phyloP scores from a whole-genome alignment of 768 basidiomycete genomes.

The Termitomyces sp. region DNA sequence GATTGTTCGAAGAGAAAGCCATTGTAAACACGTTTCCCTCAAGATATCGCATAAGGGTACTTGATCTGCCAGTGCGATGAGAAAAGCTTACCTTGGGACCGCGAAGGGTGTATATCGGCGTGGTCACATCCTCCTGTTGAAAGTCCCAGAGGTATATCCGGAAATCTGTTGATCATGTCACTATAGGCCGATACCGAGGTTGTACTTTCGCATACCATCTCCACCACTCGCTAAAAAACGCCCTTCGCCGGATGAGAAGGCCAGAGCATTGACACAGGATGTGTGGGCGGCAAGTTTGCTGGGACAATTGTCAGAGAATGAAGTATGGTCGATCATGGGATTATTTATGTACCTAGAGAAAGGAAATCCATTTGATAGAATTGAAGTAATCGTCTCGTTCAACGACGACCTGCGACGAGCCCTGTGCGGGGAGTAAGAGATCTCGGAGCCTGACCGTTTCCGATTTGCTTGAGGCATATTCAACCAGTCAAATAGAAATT shows the following conservation, averaged over 20 bases:
- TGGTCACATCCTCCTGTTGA: slow-evolving; percentile 51
- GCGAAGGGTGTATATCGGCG: slow-evolving; percentile 39
- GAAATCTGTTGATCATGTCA: slow-evolving; percentile 39
- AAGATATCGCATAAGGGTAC: not conserved
- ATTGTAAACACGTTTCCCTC: slow-evolving; percentile 73
- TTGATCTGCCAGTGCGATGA: not conserved
- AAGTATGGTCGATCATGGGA: not conserved
- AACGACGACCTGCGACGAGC: not conserved
- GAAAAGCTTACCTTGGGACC: slow-evolving; percentile 44
- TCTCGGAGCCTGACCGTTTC: slow-evolving; percentile 1
- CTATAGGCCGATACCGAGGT: not conserved
- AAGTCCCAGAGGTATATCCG: slow-evolving; percentile 65
- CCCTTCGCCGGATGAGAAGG: slow-evolving; percentile 59
- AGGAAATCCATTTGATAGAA: slow-evolving; percentile 32
- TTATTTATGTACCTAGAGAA: slow-evolving; percentile 32
- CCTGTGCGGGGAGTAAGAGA: not conserved
- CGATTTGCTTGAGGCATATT: slow-evolving; percentile 5
- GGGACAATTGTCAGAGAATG: not conserved
- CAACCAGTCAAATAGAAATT: not conserved
- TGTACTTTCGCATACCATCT: slow-evolving; percentile 47
- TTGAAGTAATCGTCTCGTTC: slow-evolving; percentile 19
- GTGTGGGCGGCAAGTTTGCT: slow-evolving; percentile 46
- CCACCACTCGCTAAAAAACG: slow-evolving; percentile 69
- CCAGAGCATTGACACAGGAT: slow-evolving; percentile 65
- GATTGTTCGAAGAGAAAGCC: slow-evolving; percentile 61